Base-by-base conservation (phyloP, 441 rosid genomes). In the Theobroma grandiflorum region DNA sequence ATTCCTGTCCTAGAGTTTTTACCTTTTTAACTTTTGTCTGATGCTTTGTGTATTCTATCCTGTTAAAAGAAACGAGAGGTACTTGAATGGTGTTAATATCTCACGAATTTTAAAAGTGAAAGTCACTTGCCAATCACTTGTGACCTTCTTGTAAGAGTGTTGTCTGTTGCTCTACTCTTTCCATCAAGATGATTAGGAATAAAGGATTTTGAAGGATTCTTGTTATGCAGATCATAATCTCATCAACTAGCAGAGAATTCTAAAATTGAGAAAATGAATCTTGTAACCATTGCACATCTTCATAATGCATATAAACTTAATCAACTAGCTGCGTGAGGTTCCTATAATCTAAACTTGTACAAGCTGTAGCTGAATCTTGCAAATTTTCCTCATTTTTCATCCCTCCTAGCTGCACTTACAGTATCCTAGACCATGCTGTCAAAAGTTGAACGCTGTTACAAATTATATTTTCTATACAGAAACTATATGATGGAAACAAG, bases 181-280 rank as follows among this genome's bases (percentile, higher is more conserved):
- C 70, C 12, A 0, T 35, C 33, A 43, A 6, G 16, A 42, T 68
- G 52, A 40, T 58, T 42, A 37, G 38, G 61, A 4, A 42, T 52
- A 67, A 50, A 20, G 20, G 20, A 31, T 14, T 78, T 64, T 26
- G 40, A 62, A 79, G 72, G 52, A 38, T 62, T 63, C 35, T 69
- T 58, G 68, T 50, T 43, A 16, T 69, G 15, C 50, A 42, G 66
- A 42, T 38, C 52, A 7, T 52, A 50, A 14, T 68, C 3, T 50
- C 38, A 58, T 74, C 55, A 7, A 15, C 22, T 40, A 20, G 53
- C 22, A 40, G 50, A 22, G 37, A 26, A 55, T n/a, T 35, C 76
- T 53, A 11, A 40, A 35, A 58, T n/a, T 57, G 57, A 43, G 35
- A 6, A 69, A 8, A 7, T 26, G 12, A 31, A 70, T 73, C 14